These are phyloP conservation scores for Debaryomyces castellii DNA, from an alignment of 805 yeast species.

Conservation along the genomic window DNA sequence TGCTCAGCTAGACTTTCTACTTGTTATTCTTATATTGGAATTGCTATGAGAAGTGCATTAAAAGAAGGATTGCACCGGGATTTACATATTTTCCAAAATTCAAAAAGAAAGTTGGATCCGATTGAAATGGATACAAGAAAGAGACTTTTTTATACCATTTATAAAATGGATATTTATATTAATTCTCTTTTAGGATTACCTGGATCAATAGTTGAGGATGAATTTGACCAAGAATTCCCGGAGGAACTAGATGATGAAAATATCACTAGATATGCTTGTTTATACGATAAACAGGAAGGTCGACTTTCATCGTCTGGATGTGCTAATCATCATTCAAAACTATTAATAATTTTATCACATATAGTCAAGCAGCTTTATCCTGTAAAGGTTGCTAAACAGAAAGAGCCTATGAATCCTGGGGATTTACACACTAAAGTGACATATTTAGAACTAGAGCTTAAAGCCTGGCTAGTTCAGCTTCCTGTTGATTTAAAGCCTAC, in stretches of 20 bases:
- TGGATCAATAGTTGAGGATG: conserved; percentile 69
- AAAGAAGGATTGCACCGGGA: conserved; percentile 83
- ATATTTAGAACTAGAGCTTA: conserved; percentile 64
- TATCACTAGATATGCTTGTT: conserved; percentile 65
- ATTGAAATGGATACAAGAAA: conserved; percentile 82
- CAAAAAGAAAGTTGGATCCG: conserved; percentile 61
- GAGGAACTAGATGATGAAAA: conserved; percentile 83
- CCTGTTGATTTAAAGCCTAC: conserved; percentile 75
- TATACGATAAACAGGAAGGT: conserved; percentile 45
- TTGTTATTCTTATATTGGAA: conserved; percentile 87
- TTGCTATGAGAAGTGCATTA: conserved; percentile 78
- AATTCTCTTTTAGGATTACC: conserved; percentile 88
- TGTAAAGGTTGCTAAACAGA: conserved; percentile 44
- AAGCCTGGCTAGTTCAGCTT: conserved; percentile 67
- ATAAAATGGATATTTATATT: conserved; percentile 87
- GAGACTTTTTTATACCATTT: conserved; percentile 84
- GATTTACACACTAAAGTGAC: conserved; percentile 49
- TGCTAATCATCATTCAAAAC: conserved; percentile 80
- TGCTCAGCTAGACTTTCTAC: conserved; percentile 85
- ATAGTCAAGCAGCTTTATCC: conserved; percentile 77
- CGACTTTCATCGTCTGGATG: conserved; percentile 70
- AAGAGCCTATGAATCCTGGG: conserved; percentile 22
- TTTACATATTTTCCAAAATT: conserved; percentile 44
- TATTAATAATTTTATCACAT: conserved; percentile 68
- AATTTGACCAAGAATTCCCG: conserved; percentile 86